These are phyloP conservation scores for Hylodesmum podocarpum DNA, from an alignment of 306 rosid species.

Conservation along the genomic window DNA sequence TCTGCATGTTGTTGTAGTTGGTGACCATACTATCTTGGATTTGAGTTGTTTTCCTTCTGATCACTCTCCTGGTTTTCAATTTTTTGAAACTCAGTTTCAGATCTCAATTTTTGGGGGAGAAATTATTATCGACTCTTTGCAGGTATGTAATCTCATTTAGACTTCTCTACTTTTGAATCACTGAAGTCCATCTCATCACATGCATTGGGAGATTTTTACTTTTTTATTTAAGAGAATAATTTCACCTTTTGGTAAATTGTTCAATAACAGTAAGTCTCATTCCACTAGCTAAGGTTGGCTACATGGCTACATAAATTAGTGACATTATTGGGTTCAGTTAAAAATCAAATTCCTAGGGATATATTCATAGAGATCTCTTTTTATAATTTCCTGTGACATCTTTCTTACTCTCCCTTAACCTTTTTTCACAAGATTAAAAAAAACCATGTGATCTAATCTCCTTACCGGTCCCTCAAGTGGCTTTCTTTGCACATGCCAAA, in stretches of 20 bases:
- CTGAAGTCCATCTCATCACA: not conserved
- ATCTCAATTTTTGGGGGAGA: not conserved
- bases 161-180: not conserved
- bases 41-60: constrained; percentile 4
- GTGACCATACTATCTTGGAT: not conserved
- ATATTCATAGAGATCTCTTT: not conserved
- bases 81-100: constrained; percentile 6
- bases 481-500: not conserved
- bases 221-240: not conserved
- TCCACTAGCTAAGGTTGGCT: not conserved
- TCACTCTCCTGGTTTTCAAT: not conserved
- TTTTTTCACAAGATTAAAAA: not conserved
- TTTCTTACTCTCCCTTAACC: not conserved
- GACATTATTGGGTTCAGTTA: not conserved
- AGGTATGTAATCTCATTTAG: constrained; percentile 18
- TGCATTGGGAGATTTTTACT: not conserved
- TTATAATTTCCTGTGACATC: not conserved
- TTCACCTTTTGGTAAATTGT: not conserved
- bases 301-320: not conserved
- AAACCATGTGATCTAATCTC: not conserved
- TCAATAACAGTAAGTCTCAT: not conserved
- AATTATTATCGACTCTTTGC: constrained; percentile 1
- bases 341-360: not conserved
- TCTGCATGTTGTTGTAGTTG: not conserved
- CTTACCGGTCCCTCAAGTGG: not conserved